Base-by-base conservation (phyloP, 495 filamentous ascomycete genomes). In the Penicillium cosmopolitanum region DNA sequence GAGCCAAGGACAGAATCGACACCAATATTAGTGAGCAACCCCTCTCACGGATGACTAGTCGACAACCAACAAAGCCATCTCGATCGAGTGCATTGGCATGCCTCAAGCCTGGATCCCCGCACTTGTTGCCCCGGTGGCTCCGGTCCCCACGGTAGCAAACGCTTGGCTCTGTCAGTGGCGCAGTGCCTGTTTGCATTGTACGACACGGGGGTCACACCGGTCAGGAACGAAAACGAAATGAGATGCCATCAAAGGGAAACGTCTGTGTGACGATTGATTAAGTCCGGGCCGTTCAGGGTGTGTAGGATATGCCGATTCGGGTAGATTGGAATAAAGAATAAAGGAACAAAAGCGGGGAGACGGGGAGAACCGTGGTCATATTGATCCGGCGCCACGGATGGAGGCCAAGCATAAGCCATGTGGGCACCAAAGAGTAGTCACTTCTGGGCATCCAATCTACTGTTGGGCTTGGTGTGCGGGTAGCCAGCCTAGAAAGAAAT, bases 101-200 rank as follows among this genome's bases (percentile, higher is more conserved):
- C 12, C 36, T 38, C 11, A 57, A 51, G 44, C 43, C 53, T 56
- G 62, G 58, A 61, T 50, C 51, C 51, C 63, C 63, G 63, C 63
- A 65, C 55, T 61, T 52, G 47, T 38, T 19, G 25, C 44, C 57
- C 57, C 51, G 50, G 23, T 47, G 38, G 23, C 28, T 46, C 53
- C 56, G 47, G 44, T 61, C 46, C 47, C 59, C 55, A 28, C 19
- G 46, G 46, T 23, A 25, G 46, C 19, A 28, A 28, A 44, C 42
- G 16, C 16, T 44, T 44, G 42, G 42, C 42, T 44, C 42, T 33
- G 23, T 31, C 15, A n/a, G n/a, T 13, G 19, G 44, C 33, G 43
- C 31, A 35, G 42, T 19, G 28, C 42, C 5, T 44, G 7, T 16
- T 12, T 44, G 8, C 42, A 19, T 12, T 44, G 16, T 18, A 44